phyloP scores from a whole-genome alignment of 2,329 filamentous ascomycete genomes.

The Colletotrichum neosansevieriae region DNA sequence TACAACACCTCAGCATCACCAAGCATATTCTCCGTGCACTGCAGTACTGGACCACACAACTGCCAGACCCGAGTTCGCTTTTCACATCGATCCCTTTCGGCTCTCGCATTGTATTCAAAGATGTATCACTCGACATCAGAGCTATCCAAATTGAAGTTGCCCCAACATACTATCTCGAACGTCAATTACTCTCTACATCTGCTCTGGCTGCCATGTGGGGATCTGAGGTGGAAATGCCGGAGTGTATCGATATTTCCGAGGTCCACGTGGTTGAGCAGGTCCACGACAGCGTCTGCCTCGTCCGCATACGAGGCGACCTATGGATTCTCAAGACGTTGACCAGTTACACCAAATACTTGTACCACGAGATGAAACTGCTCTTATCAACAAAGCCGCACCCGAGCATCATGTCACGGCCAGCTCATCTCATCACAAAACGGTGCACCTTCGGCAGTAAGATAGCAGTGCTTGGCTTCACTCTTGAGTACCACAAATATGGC shows the following conservation, averaged over 20 bases:
- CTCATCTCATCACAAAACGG: conserved; percentile 67
- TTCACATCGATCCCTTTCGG: conserved; percentile 68
- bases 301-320: conserved; percentile 55
- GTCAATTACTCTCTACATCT: conserved; percentile 60
- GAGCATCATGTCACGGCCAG: conserved; percentile 64
- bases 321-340: conserved; percentile 71
- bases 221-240: conserved; percentile 55
- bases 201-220: conserved; percentile 60
- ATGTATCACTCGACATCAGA: conserved; percentile 60
- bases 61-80: conserved; percentile 47
- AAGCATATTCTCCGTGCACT: conserved; percentile 67
- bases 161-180: conserved; percentile 65
- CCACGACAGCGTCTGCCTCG: conserved; percentile 70
- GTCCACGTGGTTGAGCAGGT: conserved; percentile 66
- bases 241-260: conserved; percentile 60
- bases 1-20: conserved; percentile 63
- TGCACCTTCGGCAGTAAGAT: conserved; percentile 68
- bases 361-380: conserved; percentile 70
- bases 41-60: conserved; percentile 60
- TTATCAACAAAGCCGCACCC: conserved; percentile 64
- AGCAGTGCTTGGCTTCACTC: conserved; percentile 68
- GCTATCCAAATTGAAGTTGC: conserved; percentile 61
- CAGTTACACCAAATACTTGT: conserved; percentile 70
- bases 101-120: conserved; percentile 66
- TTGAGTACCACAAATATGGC: conserved; percentile 66